Conservation (phyloP, 2,329 filamentous ascomycete species). For the Nigrospora oryzae region DNA sequence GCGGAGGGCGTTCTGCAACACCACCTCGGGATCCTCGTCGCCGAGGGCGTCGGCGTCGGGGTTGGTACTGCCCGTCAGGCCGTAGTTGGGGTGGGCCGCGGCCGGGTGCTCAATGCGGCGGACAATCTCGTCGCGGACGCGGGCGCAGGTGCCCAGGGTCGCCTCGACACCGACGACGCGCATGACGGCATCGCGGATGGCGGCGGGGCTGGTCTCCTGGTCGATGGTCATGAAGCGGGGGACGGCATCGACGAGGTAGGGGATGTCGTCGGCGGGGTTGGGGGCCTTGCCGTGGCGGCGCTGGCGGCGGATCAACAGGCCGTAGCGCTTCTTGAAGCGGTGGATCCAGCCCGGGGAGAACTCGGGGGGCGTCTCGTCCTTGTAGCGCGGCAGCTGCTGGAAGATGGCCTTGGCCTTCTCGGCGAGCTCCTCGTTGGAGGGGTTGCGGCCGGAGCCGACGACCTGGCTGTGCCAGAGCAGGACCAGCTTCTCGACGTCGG, state of each 20-base stretch:
- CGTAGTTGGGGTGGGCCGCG: conserved; percentile 20
- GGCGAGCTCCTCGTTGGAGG: conserved; percentile 53
- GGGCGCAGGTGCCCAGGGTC: conserved; percentile 42
- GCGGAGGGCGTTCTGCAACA: conserved; percentile 49
- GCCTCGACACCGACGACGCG: conserved; percentile 47
- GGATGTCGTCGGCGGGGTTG: conserved; percentile 46
- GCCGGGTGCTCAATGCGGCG: conserved; percentile 29
- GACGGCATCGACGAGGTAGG: conserved; percentile 52
- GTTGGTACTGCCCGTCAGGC: conserved; percentile 10
- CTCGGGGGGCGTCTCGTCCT: conserved; percentile 50
- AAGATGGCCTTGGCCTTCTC: conserved; percentile 55
- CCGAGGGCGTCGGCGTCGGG: conserved; percentile 24
- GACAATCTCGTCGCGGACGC: conserved; percentile 50
- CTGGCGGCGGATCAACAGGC: conserved; percentile 47
- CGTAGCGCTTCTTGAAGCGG: conserved; percentile 56
- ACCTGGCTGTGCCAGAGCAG: conserved; percentile 51
- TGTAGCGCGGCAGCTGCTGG: conserved; percentile 48
- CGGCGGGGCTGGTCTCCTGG: conserved; percentile 49
- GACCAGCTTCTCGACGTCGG: conserved; percentile 73
- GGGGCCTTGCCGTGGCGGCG: conserved; percentile 40
- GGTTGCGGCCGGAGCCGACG: conserved; percentile 43
- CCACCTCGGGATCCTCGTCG: conserved; percentile 46
- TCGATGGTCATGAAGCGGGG: conserved; percentile 51
- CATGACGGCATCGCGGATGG: conserved; percentile 49
- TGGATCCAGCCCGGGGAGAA: conserved; percentile 59